Base-by-base conservation (phyloP, 805 yeast species). In the Saccharomycopsis fermentans region DNA sequence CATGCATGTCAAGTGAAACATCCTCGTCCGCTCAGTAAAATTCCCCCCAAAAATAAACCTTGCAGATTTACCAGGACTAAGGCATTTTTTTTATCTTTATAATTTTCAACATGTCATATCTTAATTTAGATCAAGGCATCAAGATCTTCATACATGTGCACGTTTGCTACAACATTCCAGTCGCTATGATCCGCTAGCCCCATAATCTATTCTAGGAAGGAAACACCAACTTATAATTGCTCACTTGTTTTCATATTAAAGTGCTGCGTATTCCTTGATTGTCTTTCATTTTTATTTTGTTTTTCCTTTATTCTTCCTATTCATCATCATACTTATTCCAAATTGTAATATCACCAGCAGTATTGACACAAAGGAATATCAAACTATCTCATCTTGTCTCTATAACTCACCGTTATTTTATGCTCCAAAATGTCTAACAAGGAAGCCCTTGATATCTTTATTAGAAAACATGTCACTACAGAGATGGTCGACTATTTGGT, bases 401-500 rank as follows among this genome's bases (percentile, higher is more conserved):
- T 14, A 19, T 43, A 43, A 43, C 50, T 43, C 29, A 27, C 54
- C 21, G 50, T 21, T 43, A 43, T 21, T n/a, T 43, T 32, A 40
- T 32, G 19, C 35, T 32, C 12, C 12, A 58, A 17, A 32, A 61
- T 61, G 63, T 61, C 63, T 27, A 59, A 59, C 55, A 61, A 59
- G 34, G 62, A 60, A 35, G 63, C 63, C 12, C 60, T 61, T 40
- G 58, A 59, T 24, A 57, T 59, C 36, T 61, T 61, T 32, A 39
- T 61, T 19, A 59, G 62, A 56, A 61, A 59, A 48, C 62, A 59
- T 55, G 63, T 61, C 55, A 53, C 63, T 52, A 59, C 63, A 12
- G 63, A 61, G 52, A 61, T 61, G 63, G 60, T 61, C 12, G 63
- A 61, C 51, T 61, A 59, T 27, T 52, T 61, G 14, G 63, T 59